Base-by-base conservation (phyloP, 768 basidiomycete genomes). In the Suillus bovinus region DNA sequence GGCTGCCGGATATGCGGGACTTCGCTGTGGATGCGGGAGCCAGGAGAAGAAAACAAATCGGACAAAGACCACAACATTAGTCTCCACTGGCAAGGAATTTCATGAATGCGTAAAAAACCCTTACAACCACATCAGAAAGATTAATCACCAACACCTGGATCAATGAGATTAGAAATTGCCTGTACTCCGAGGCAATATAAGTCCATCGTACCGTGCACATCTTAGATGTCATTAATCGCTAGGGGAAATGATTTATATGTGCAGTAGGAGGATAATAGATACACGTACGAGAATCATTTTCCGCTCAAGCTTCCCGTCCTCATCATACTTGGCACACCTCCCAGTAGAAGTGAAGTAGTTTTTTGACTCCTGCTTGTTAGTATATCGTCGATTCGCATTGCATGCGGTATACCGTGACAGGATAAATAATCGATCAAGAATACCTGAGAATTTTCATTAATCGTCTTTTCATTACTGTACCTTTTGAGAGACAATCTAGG, bases 271-370 rank as follows among this genome's bases (percentile, higher is more conserved):
- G 22, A n/a, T 39, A 67, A 61, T 50, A 31, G 36, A 36, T 41
- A 57, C 20, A 86, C 93, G 74, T 75, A 96, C 96, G 58, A 99
- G 85, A 72, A 98, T 99, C 96, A 99, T 99, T 80, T 41, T 8
- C 17, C 99, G 97, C 84, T 96, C 98, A 67, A 99, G 78, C 79
- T 98, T 99, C 56, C 96, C 96, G 66, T 86, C 89, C 70, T 99
- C 96, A 69, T 99, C 96, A 65, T 96, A 89, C 76, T 98, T 98
- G 10, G 96, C 96, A 99, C 24, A 99, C 91, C 79, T 99, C 94
- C 93, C 93, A 95, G 17, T 9, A 41, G 17, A 41, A 41, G 17
- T 41, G 10, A 41, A 11, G 5, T 13, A 36, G 79, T 80, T 99
- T 99, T 87, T 99, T 99, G 72, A 99, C 86, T 13, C 22, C 63